Evolutionary conservation across 2,329 filamentous ascomycete species (phyloP).

Genomic region (Leptographium procerum): DNA sequence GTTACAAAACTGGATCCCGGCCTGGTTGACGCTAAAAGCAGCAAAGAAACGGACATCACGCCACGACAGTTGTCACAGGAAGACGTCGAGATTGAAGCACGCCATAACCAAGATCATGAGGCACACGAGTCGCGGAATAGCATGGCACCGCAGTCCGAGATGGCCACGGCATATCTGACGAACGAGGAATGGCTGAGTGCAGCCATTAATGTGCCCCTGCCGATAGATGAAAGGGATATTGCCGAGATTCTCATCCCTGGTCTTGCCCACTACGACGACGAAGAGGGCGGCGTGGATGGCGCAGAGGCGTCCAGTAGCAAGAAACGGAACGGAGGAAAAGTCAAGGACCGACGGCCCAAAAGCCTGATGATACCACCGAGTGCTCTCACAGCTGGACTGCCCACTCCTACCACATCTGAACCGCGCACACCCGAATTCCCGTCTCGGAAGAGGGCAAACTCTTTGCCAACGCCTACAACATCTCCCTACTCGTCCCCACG

Average conservation of each 20-base stretch:
- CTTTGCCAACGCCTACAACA: constrained; percentile 30
- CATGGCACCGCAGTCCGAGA: neutral
- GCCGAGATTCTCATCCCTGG: constrained; percentile 74
- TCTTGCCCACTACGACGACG: constrained; percentile 51
- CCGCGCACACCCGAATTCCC: constrained; percentile 22
- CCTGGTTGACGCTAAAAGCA: neutral
- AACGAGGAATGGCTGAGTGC: constrained; percentile 28
- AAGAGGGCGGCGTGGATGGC: constrained; percentile 51
- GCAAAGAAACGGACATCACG: neutral
- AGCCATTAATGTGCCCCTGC: constrained; percentile 56
- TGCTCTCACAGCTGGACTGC: constrained; percentile 17
- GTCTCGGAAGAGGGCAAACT: constrained; percentile 32
- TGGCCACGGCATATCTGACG: neutral
- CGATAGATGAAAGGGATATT: constrained; percentile 54
- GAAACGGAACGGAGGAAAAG: constrained; percentile 20
- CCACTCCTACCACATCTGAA: constrained; percentile 22
- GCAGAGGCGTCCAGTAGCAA: constrained; percentile 12
- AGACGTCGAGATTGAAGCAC: constrained; percentile 17
- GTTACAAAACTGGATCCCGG: neutral
- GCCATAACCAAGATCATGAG: neutral
- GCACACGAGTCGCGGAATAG: neutral
- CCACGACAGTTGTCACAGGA: constrained; percentile 3
- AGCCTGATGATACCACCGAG: constrained; percentile 29
- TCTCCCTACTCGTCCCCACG: constrained; percentile 15
- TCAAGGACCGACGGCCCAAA: constrained; percentile 28